A percentile compares a stretch with the other conserved stretches of the same genome.
Evolutionary conservation across 768 basidiomycete species (phyloP).

Genomic region (Termitomyces sp.): DNA sequence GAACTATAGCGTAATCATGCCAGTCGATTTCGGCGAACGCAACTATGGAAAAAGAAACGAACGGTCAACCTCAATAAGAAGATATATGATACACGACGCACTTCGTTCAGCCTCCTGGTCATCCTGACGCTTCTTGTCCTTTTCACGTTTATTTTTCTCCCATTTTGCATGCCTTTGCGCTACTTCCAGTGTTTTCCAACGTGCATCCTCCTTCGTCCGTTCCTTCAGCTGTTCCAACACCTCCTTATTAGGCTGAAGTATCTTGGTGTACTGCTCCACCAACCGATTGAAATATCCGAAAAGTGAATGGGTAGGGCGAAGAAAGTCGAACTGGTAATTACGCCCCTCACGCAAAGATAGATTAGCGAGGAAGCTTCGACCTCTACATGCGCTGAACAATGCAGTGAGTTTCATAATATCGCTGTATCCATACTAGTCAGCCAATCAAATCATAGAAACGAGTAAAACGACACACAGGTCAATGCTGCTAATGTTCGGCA

Average conservation of each 20-base stretch:
- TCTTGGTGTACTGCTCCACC: slow-evolving; percentile 93
- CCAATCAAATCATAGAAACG: slow-evolving; percentile 1
- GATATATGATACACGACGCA: slow-evolving; percentile 34
- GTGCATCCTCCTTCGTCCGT: slow-evolving; percentile 59
- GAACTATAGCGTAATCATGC: slow-evolving; percentile 98
- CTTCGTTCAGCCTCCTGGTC: slow-evolving; percentile 91
- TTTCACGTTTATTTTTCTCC: slow-evolving; percentile 81
- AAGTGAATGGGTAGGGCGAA: slow-evolving; percentile 92
- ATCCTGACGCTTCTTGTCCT: slow-evolving; percentile 82
- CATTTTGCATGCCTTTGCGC: slow-evolving; percentile 82
- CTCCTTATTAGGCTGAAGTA: slow-evolving; percentile 81
- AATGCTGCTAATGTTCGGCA: slow-evolving; percentile 83
- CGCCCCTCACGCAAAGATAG: slow-evolving; percentile 88
- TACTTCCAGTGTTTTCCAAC: slow-evolving; percentile 76
- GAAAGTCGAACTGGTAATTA: slow-evolving; percentile 98
- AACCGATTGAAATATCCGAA: slow-evolving; percentile 97
- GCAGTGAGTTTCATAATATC: slow-evolving; percentile 97
- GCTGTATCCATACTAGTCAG: slow-evolving; percentile 36
- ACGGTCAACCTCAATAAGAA: slow-evolving; percentile 8
- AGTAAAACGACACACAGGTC: slow-evolving; percentile 70
- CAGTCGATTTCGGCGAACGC: slow-evolving; percentile 98
- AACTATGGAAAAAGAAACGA: slow-evolving; percentile 36
- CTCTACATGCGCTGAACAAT: slow-evolving; percentile 90
- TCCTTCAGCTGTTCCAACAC: slow-evolving; percentile 66
- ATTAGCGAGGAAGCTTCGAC: slow-evolving; percentile 78